These are phyloP conservation scores for Pseudoneurospora amorphoporcata DNA, from an alignment of 495 filamentous ascomycete species.

Conservation along the genomic window DNA sequence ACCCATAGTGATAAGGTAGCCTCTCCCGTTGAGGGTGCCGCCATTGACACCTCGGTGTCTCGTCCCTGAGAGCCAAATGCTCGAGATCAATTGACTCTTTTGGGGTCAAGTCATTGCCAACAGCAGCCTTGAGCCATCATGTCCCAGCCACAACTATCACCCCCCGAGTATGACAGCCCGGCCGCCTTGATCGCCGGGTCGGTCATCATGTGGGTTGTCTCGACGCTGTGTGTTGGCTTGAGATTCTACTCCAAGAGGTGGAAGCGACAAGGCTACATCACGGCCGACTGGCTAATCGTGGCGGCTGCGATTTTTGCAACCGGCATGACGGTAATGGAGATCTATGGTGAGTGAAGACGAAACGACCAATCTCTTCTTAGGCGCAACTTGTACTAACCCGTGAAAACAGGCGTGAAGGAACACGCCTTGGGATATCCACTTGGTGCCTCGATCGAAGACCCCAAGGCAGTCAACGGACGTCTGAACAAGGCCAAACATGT, in stretches of 20 bases:
- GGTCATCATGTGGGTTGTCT: constrained; percentile 2
- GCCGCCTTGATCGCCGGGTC: constrained; percentile 1
- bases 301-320: constrained; percentile 2
- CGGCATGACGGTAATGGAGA: constrained; percentile 3
- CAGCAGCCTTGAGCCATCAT: neutral
- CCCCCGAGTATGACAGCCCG: constrained; percentile 5
- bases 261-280: constrained; percentile 4
- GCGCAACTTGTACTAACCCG: neutral
- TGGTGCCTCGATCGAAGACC: neutral
- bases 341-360: constrained; percentile 1
- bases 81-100: neutral
- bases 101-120: neutral
- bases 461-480: constrained; percentile 2
- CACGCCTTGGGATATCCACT: constrained; percentile 3
- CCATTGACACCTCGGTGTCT: neutral
- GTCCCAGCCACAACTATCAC: neutral
- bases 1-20: neutral
- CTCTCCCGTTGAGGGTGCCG: neutral
- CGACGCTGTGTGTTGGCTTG: constrained; percentile 1
- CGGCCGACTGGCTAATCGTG: constrained; percentile 7
- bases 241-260: constrained; percentile 8
- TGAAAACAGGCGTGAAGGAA: neutral
- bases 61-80: neutral
- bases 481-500: constrained; percentile 7
- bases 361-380: neutral